Conservation (phyloP, 202 grass and related monocot genomes). For the Schoenoplectus tabernaemontani region DNA sequence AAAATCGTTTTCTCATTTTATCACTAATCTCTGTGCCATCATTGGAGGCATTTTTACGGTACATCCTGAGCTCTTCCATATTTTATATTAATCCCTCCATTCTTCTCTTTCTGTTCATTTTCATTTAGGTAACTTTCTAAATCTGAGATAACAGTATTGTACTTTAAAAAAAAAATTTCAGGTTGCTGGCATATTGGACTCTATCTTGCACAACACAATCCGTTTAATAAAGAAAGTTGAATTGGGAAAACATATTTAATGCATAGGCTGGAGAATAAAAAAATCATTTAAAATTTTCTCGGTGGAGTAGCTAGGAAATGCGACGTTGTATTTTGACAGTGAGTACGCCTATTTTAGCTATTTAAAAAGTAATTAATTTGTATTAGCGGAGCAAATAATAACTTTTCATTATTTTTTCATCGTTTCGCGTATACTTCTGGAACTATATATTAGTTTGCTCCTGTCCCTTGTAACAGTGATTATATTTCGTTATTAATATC, state of each 20-base stretch:
- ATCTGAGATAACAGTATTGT: background rate
- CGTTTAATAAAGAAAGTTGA: constrained; percentile 87
- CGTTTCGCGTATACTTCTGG: too few relatives aligned
- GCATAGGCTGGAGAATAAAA: background rate
- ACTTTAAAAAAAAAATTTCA: constrained; percentile 27
- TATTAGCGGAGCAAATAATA: background rate
- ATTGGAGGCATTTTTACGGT: constrained; percentile 31
- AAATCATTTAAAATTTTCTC: constrained; percentile 10
- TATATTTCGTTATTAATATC: too few relatives aligned
- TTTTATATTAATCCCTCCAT: background rate
- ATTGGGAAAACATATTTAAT: constrained; percentile 78
- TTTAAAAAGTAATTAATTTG: background rate
- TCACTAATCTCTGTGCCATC: constrained; percentile 96
- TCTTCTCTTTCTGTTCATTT: background rate
- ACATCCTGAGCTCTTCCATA: too few relatives aligned
- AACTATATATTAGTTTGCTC: background rate
- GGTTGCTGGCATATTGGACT: constrained; percentile 98
- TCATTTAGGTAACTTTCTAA: too few relatives aligned
- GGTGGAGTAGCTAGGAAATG: constrained; percentile 34
- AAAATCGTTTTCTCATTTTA: constrained; percentile 88
- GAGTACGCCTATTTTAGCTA: background rate
- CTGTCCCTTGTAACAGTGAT: background rate
- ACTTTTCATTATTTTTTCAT: background rate
- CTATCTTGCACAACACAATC: constrained; percentile 85
- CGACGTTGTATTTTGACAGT: background rate